Conservation (phyloP, 2,329 filamentous ascomycete species). For the Fusarium mundagurra region DNA sequence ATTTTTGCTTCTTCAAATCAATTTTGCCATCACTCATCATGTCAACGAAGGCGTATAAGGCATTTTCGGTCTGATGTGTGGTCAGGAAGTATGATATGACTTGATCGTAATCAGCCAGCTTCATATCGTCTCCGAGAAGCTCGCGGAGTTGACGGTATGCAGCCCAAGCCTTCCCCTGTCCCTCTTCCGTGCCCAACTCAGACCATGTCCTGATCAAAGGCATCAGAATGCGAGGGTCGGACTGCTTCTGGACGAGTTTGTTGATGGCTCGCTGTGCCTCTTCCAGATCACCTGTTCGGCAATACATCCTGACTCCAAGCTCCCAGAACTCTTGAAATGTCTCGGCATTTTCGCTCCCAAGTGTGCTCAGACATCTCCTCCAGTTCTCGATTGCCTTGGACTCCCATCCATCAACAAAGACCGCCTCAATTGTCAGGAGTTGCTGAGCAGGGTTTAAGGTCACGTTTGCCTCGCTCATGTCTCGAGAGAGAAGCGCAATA, state of each 20-base stretch:
- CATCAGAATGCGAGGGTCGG: constrained; percentile 67
- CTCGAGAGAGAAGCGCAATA: constrained; percentile 69
- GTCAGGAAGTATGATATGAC: constrained; percentile 77
- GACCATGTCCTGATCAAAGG: constrained; percentile 77
- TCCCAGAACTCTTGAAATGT: constrained; percentile 68
- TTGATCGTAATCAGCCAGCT: constrained; percentile 79
- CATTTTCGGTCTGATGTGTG: constrained; percentile 70
- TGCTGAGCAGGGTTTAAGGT: constrained; percentile 66
- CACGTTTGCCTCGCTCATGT: constrained; percentile 70
- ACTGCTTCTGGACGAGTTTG: constrained; percentile 60
- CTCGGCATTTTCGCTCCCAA: constrained; percentile 58
- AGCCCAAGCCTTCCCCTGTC: constrained; percentile 69
- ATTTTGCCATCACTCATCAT: constrained; percentile 79
- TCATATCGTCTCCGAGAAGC: constrained; percentile 68
- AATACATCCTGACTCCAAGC: constrained; percentile 73
- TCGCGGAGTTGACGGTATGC: constrained; percentile 72
- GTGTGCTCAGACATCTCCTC: constrained; percentile 64
- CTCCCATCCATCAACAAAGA: constrained; percentile 70
- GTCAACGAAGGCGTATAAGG: constrained; percentile 82
- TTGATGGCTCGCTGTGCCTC: constrained; percentile 67
- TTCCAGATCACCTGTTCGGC: constrained; percentile 64
- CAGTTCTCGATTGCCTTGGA: constrained; percentile 70
- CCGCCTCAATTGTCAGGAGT: constrained; percentile 73
- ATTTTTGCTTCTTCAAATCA: constrained; percentile 56
- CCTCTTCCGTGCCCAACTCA: constrained; percentile 57